Base-by-base conservation (phyloP, 495 filamentous ascomycete genomes). In the Aspergillus taichungensis region DNA sequence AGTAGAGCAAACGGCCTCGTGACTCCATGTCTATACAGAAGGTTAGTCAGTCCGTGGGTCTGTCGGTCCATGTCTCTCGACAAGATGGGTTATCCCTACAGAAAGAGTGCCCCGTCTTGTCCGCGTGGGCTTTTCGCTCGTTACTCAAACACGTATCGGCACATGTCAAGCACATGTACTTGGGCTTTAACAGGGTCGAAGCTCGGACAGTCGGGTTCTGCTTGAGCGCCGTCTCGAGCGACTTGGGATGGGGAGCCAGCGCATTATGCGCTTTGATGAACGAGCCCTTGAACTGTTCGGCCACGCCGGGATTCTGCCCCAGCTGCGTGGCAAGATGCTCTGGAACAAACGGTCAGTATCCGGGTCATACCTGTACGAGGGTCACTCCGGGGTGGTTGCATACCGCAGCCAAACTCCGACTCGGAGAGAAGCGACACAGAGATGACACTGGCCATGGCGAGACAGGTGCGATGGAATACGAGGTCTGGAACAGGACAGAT, bases 21-120 rank as follows among this genome's bases (percentile, higher is more conserved):
- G 88, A 91, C 52, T 95, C 89, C 47, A 94, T 83, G 57, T 88
- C 88, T 94, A 36, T 30, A 5, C n/a, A 9, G n/a, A 32, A 2
- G 30, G 53, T 10, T 13, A 35, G 8, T 24, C 18, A 24, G 18
- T 24, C 18, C 18, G 18, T 24, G 2, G 2, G 18, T 24, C 4
- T 4, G 18, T 24, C 18, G 18, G 18, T 24, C 18, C 2, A 24
- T 8, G 11, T 10, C 30, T 7, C 6, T 29, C 9, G 7, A 37
- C 13, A 28, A 27, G 8, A 24, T 5, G 18, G 24, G 13, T 11
- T 12, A 7, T 30, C 43, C 64, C 52, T 60, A 73, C 69, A 73
- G 37, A 73, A 71, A 8, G 43, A 49, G 60, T 73, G 69, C 0
- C 62, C 61, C 0, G 67, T 71, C 43, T 66, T 67, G 31, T 69